Evolutionary conservation across 2,329 filamentous ascomycete species (phyloP), one percentile per base, ranked within the genome.

Genomic region (Teratosphaeria nubilosa): DNA sequence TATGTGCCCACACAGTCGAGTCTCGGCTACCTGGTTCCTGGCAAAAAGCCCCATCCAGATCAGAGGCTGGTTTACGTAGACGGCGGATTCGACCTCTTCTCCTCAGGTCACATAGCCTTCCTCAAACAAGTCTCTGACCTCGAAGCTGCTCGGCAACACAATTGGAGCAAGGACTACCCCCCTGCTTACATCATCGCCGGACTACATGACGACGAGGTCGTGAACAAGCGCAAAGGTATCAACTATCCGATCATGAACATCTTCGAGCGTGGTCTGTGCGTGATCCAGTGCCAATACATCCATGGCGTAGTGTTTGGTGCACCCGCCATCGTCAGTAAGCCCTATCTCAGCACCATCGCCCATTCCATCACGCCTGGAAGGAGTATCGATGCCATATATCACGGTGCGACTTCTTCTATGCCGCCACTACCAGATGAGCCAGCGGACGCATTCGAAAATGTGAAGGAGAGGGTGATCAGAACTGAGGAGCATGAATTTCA

Each of bases 211-310:
- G 94, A 99, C 72, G 85, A 87, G 63, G 91, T 95, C 60, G 95
- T 99, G 74, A 99, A 99, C 75, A 80, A 87, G 68, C 95, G 91
- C 88, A 97, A 97, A 76, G 92, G 94, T 37, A 82, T 96, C 67
- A 99, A 99, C 76, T 99, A 96, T 71, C 94, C 94, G 27, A 97
- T 99, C 76, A 99, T 99, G 94, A 99, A 97, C 77, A 91, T 96
- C 58, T 96, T 92, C 68, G 94, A 99, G 78, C 87, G 94, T 50
- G 91, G 91, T 1, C 84, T 99, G 24, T 99, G 94, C 72, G 92
- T 97, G 31, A 78, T 97, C 62, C 94, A 99, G 70, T 99, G 94
- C 79, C 87, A 87, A 86, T 95, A 95, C 75, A 82, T 97, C 68
- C 83, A 95, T 72, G 86, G 89, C 45, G 86, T 95, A 57, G 78